phyloP scores from a whole-genome alignment of 306 rosid species.

The Acacia acuminata region DNA sequence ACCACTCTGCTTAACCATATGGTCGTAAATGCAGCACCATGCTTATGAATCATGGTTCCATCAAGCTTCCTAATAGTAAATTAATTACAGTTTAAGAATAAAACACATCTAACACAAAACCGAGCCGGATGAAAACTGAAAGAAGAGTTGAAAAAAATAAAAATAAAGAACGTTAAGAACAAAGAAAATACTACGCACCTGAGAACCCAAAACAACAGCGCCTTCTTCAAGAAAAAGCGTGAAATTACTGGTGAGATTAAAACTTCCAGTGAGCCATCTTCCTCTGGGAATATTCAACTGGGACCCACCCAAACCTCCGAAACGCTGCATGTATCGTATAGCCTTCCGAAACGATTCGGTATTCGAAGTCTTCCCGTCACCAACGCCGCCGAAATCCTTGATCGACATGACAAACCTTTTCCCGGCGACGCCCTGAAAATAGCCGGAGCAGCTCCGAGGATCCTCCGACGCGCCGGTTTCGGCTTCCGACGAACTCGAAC shows the following conservation, averaged over 20 bases:
- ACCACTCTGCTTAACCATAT: background rate
- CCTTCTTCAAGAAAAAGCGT: constrained; percentile 79
- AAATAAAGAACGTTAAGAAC: background rate
- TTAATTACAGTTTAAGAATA: background rate
- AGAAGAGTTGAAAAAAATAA: no score
- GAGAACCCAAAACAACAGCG: constrained; percentile 74
- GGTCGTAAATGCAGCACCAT: background rate
- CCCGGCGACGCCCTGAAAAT: constrained; percentile 32
- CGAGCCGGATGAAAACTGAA: background rate
- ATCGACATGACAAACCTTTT: constrained; percentile 60
- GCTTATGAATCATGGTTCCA: background rate
- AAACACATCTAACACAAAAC: background rate
- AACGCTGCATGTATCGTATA: constrained; percentile 56
- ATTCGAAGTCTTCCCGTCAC: constrained; percentile 78
- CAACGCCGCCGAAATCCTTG: constrained; percentile 76
- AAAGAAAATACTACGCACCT: constrained; percentile 41
- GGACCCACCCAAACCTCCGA: constrained; percentile 63
- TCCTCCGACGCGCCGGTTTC: background rate
- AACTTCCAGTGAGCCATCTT: constrained; percentile 80
- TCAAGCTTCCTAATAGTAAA: constrained; percentile 1
- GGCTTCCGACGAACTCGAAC: constrained; percentile 3
- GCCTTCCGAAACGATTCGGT: constrained; percentile 74
- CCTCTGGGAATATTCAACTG: constrained; percentile 77
- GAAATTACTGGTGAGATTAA: constrained; percentile 91
- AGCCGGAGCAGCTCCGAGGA: constrained; percentile 48